A percentile compares a stretch with the other conserved stretches of the same genome.
Conservation (phyloP, 805 yeast genomes). For the Saccharomycopsis fodiens region DNA sequence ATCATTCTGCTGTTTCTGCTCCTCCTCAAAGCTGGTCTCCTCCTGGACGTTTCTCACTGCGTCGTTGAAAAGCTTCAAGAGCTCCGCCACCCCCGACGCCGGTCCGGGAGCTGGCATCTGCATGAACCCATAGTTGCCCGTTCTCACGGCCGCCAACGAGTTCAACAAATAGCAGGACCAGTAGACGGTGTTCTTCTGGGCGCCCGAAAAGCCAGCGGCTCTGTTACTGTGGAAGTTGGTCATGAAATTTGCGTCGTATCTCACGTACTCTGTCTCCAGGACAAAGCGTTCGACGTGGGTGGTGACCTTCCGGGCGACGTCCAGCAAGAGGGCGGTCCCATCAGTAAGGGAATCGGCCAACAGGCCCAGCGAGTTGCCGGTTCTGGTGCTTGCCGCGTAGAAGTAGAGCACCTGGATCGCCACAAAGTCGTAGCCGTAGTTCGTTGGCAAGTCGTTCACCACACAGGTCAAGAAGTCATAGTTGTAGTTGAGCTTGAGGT, state of each 20-base stretch:
- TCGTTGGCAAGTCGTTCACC: constrained; percentile 26
- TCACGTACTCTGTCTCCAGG: background rate
- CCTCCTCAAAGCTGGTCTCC: constrained; percentile 2
- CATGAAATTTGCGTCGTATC: constrained; percentile 17
- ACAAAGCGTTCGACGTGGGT: background rate
- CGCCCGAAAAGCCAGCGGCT: constrained; percentile 21
- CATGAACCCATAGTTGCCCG: constrained; percentile 21
- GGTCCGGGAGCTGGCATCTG: constrained; percentile 23
- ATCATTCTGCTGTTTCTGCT: background rate
- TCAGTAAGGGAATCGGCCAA: background rate
- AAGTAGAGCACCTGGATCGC: background rate
- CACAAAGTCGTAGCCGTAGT: constrained; percentile 13
- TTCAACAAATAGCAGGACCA: constrained; percentile 36
- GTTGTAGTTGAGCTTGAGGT: constrained; percentile 17
- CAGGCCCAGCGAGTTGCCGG: background rate
- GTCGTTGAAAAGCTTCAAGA: constrained; percentile 27
- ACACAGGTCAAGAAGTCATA: constrained; percentile 35
- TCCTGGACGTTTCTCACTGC: too few relatives aligned
- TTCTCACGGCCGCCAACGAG: constrained; percentile 11
- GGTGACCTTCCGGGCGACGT: background rate
- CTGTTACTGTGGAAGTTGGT: too few relatives aligned
- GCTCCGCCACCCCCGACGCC: constrained; percentile 28
- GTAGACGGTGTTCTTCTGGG: constrained; percentile 32
- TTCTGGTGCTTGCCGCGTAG: background rate
- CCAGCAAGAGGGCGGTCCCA: background rate